phyloP scores from a whole-genome alignment of 208 protist species.

The Acanthamoeba castellanii region DNA sequence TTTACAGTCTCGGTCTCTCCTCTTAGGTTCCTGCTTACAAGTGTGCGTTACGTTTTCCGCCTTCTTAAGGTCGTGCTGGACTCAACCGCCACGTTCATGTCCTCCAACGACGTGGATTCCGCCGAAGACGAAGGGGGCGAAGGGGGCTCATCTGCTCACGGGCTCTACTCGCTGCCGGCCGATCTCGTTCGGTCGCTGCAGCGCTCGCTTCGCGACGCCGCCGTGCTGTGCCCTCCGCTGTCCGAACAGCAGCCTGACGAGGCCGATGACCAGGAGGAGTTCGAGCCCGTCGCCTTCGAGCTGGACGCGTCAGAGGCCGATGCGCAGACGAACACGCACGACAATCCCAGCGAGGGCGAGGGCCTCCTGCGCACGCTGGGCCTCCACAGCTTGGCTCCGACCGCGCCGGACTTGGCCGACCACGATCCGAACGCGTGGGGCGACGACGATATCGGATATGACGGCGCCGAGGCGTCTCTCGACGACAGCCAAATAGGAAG shows the following conservation, averaged over 20 bases:
- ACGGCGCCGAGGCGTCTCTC: not conserved
- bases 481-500: no score
- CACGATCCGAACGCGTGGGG: not conserved
- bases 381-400: not conserved
- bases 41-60: not conserved
- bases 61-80: not conserved
- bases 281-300: not conserved
- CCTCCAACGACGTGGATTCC: not conserved
- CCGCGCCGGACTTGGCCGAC: not conserved
- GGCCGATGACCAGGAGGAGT: not conserved
- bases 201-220: not conserved
- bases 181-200: not conserved
- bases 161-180: not conserved
- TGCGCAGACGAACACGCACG: not conserved
- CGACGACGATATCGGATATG: not conserved
- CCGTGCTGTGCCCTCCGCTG: not conserved
- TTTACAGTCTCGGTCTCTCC: not conserved
- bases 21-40: not conserved
- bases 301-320: not conserved
- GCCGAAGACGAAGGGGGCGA: not conserved
- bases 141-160: not conserved
- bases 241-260: not conserved
- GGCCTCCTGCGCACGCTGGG: slow-evolving; percentile 21
- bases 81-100: not conserved
- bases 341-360: not conserved